Evolutionary conservation across 73 alveolate genomes (phyloP), one percentile per base, ranked within the genome.

Genomic region (Paramecium pentaurelia): DNA sequence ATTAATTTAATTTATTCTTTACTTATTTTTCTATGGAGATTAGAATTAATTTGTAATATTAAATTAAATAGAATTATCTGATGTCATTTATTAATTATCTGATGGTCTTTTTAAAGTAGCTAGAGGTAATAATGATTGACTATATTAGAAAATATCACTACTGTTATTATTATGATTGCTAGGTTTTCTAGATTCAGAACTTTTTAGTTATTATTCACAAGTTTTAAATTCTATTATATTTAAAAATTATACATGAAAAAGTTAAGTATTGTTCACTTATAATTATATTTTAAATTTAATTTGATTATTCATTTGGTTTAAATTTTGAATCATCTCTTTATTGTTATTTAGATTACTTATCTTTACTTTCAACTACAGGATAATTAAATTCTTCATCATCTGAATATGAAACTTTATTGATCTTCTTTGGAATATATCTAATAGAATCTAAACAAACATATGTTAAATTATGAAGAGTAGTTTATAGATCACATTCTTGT

Each of bases 121-220:
- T 32, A 9, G 2, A 6, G 84, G 84, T 4, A 32, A 9, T 32
- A 64, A 12, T 32, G 77, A 45, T 80, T 40, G 38, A 27, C 77
- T 80, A 49, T 80, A 80, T 14, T 80, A 8, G 16, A 80, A 80
- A 8, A 80, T 40, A 80, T 80, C 91, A 80, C 91, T 37, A 34
- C 37, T 73, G 9, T 40, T 40, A 34, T 47, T 11, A 54, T 54
- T 54, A 54, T 54, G 70, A 54, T 54, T 54, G 36, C 32, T 54
- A 1, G 91, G 91, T 80, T 49, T 80, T 47, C 91, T 80, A 22
- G 91, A 42, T 80, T 80, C 91, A 0, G 91, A 80, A 27, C 51
- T 42, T 49, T 80, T 42, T 4, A 80, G 75, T 28, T 25, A 80
- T 47, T 37, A n/a, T n/a, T 42, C 75, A 42, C 8, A 20, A 7